These are phyloP conservation scores for Teunomyces funiuensis DNA, from an alignment of 805 yeast genomes.

Conservation along the genomic window DNA sequence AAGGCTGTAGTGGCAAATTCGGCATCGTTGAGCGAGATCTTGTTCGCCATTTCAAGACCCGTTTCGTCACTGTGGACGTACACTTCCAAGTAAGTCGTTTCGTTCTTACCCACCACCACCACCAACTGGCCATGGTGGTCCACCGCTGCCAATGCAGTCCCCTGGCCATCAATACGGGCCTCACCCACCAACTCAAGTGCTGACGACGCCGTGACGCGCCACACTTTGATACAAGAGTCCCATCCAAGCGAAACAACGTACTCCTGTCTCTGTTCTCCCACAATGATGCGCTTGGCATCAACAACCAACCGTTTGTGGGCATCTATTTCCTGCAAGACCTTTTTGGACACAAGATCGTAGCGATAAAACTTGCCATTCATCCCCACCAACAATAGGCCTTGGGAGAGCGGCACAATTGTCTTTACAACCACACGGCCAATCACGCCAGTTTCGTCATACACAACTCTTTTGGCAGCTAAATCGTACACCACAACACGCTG, in stretches of 20 bases:
- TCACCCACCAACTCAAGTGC: slow-evolving; percentile 15
- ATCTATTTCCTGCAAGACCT: slow-evolving; percentile 15
- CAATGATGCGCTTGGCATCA: slow-evolving; percentile 28
- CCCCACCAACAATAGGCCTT: slow-evolving; percentile 42
- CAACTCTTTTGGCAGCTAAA: slow-evolving; percentile 10
- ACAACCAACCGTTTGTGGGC: slow-evolving; percentile 38
- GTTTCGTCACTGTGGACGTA: slow-evolving; percentile 16
- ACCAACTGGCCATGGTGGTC: slow-evolving; percentile 29
- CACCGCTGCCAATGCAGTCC: slow-evolving; percentile 50
- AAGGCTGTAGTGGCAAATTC: slow-evolving; percentile 67
- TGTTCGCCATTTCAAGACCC: slow-evolving; percentile 21
- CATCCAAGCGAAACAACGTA: slow-evolving; percentile 58
- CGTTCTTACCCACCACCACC: slow-evolving; percentile 57
- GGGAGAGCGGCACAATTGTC: slow-evolving; percentile 23
- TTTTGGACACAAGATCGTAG: slow-evolving; percentile 5
- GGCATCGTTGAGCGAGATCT: slow-evolving; percentile 68
- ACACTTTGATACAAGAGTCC: slow-evolving; percentile 48
- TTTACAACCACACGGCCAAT: slow-evolving; percentile 33
- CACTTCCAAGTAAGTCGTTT: slow-evolving; percentile 57
- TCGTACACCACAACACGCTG: slow-evolving; percentile 19
- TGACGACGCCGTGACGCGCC: slow-evolving; percentile 24
- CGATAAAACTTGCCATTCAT: slow-evolving; percentile 48
- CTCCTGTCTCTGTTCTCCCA: slow-evolving; percentile 20
- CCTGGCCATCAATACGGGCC: slow-evolving; percentile 46
- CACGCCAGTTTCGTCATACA: slow-evolving; percentile 1